Conservation (phyloP, 805 yeast genomes). For the Candida koratica region DNA sequence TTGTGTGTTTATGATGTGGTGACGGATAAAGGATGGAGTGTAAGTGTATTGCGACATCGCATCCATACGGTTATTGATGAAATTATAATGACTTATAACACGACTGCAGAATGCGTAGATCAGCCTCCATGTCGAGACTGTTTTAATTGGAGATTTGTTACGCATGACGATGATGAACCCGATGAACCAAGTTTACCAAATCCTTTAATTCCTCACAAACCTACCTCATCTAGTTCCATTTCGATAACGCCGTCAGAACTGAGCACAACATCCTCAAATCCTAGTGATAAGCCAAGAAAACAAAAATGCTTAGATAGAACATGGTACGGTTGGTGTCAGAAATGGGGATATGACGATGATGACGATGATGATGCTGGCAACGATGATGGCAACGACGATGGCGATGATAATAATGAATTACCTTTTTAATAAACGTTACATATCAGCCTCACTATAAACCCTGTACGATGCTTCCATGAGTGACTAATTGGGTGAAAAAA, state of each 20-base stretch:
- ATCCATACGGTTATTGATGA: slow-evolving; percentile 88
- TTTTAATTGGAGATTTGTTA: slow-evolving; percentile 78
- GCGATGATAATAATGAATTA: background rate
- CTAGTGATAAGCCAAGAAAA: slow-evolving; percentile 27
- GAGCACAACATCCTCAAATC: slow-evolving; percentile 5
- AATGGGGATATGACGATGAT: slow-evolving; percentile 40
- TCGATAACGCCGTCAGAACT: slow-evolving; percentile 13
- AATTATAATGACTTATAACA: slow-evolving; percentile 65
- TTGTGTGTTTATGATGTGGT: slow-evolving; percentile 88
- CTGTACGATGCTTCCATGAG: background rate
- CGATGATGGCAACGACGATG: too few relatives aligned
- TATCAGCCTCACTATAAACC: slow-evolving; percentile 5
- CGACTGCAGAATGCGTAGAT: slow-evolving; percentile 66
- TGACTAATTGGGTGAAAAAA: slow-evolving; percentile 3
- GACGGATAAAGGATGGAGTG: slow-evolving; percentile 85
- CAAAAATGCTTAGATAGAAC: slow-evolving; percentile 47
- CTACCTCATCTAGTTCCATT: slow-evolving; percentile 13
- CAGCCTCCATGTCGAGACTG: slow-evolving; percentile 90
- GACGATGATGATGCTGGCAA: slow-evolving; percentile 8
- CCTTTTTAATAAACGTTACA: too few relatives aligned
- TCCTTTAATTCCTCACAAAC: slow-evolving; percentile 28
- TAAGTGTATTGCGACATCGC: slow-evolving; percentile 81
- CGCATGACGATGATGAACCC: slow-evolving; percentile 40
- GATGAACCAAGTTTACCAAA: slow-evolving; percentile 38
- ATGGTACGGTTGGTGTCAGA: slow-evolving; percentile 64